These are phyloP conservation scores for Globisporangium canariense DNA, from an alignment of 352 stramenopile species.

Conservation along the genomic window DNA sequence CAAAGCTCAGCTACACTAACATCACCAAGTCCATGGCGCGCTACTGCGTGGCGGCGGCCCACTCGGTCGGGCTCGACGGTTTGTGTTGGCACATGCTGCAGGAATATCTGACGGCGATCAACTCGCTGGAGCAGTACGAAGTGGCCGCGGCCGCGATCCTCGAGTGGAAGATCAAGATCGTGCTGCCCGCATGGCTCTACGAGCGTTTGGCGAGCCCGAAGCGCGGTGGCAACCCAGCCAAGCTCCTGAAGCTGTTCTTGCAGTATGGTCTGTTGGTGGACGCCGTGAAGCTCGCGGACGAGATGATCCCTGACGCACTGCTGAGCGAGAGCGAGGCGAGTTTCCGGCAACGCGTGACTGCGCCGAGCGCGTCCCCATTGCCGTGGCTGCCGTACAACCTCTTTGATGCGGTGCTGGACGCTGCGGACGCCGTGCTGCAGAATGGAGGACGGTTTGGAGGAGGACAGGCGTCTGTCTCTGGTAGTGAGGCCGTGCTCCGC, in stretches of 20 bases:
- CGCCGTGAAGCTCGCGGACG: constrained; percentile 48
- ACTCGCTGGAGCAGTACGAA: constrained; percentile 49
- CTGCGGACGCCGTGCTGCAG: constrained; percentile 34
- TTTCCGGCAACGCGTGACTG: constrained; percentile 38
- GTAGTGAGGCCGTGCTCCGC: constrained; percentile 21
- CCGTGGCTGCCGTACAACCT: constrained; percentile 73
- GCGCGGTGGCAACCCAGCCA: constrained; percentile 40
- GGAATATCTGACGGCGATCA: constrained; percentile 35
- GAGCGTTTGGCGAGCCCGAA: constrained; percentile 32
- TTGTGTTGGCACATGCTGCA: constrained; percentile 60
- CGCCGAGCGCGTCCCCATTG: constrained; percentile 19
- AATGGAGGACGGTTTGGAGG: constrained; percentile 5
- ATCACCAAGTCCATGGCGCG: constrained; percentile 67
- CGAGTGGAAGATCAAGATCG: constrained; percentile 61
- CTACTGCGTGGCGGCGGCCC: constrained; percentile 56
- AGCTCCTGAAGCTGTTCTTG: constrained; percentile 56
- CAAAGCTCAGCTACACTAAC: constrained; percentile 20
- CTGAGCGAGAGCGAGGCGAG: constrained; percentile 31
- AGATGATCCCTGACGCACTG: constrained; percentile 36
- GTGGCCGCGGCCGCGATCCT: constrained; percentile 55
- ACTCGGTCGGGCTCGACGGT: constrained; percentile 30
- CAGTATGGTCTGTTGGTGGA: constrained; percentile 63
- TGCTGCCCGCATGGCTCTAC: constrained; percentile 57
- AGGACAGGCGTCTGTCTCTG: not conserved
- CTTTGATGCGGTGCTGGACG: constrained; percentile 57